phyloP scores from a whole-genome alignment of 2,329 filamentous ascomycete genomes.

The Periconia sp. region DNA sequence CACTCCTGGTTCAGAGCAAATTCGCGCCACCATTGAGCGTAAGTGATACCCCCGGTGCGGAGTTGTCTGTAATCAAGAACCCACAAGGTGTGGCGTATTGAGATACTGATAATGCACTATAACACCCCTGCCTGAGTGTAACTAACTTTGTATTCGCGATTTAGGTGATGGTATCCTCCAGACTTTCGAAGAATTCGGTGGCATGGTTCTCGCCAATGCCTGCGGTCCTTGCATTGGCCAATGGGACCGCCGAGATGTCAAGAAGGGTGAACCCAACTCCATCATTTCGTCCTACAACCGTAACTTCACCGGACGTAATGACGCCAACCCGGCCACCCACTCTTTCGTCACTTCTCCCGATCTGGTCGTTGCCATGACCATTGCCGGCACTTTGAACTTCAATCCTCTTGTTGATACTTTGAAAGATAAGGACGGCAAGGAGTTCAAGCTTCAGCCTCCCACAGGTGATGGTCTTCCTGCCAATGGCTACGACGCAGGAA shows the following conservation, averaged over 20 bases:
- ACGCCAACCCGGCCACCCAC: slow-evolving; percentile 92
- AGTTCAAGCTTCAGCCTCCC: slow-evolving; percentile 84
- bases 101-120: background rate
- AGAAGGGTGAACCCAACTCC: slow-evolving; percentile 94
- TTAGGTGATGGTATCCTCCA: slow-evolving; percentile 77
- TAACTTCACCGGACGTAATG: slow-evolving; percentile 98
- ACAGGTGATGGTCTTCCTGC: slow-evolving; percentile 78
- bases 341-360: slow-evolving; percentile 92
- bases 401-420: slow-evolving; percentile 92
- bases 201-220: slow-evolving; percentile 91
- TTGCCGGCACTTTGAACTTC: slow-evolving; percentile 85
- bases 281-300: slow-evolving; percentile 99
- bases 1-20: slow-evolving; percentile 95
- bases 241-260: slow-evolving; percentile 91
- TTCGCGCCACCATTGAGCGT: slow-evolving; percentile 62
- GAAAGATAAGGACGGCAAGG: slow-evolving; percentile 93
- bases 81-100: too few species aligned
- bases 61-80: too few species aligned
- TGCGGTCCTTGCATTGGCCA: slow-evolving; percentile 76
- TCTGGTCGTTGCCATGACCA: slow-evolving; percentile 81
- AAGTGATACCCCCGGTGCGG: background rate
- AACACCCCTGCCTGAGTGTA: slow-evolving; percentile 1
- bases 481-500: slow-evolving; percentile 84
- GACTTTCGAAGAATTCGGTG: slow-evolving; percentile 95
- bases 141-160: background rate